Conservation (phyloP, 2,329 filamentous ascomycete species). For the Scytalidium sp. region DNA sequence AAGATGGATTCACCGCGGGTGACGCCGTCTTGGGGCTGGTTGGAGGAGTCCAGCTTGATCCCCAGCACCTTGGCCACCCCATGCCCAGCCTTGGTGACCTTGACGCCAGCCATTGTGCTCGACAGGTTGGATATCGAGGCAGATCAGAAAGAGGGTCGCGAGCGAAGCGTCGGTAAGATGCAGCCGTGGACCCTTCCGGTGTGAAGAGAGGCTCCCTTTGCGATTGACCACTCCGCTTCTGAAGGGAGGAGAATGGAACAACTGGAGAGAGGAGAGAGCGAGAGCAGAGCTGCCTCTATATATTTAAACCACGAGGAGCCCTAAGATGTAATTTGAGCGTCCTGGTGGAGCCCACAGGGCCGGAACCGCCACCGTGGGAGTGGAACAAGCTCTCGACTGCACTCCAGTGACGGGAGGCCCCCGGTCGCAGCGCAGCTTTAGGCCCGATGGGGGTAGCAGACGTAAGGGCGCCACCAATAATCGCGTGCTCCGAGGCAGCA, state of each 20-base stretch:
- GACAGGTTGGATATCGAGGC: not conserved
- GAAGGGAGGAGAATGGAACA: too few species aligned
- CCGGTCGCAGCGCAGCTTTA: not conserved
- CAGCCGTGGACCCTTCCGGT: too few species aligned
- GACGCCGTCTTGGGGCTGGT: conserved; percentile 56
- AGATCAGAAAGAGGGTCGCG: too few species aligned
- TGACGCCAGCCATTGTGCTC: conserved; percentile 16
- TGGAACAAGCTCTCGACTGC: not conserved
- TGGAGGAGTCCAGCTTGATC: conserved; percentile 73
- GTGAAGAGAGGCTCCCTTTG: too few species aligned
- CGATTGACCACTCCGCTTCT: too few species aligned
- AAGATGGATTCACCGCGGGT: conserved; percentile 78
- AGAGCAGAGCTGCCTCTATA: too few species aligned
- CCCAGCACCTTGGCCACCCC: conserved; percentile 74
- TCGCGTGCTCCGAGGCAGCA: not conserved
- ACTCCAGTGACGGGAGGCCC: too few species aligned
- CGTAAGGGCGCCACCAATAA: not conserved
- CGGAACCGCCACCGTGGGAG: not conserved
- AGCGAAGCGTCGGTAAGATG: too few species aligned
- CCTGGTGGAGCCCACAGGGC: too few species aligned
- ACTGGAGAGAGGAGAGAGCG: too few species aligned
- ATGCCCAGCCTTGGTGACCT: conserved; percentile 66
- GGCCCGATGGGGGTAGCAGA: not conserved
- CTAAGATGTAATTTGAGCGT: too few species aligned
- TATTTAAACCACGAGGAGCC: too few species aligned